A percentile compares a stretch with the other conserved stretches of the same genome.
Evolutionary conservation across 441 rosid species (phyloP).

Genomic region (Bruguiera hainesii): DNA sequence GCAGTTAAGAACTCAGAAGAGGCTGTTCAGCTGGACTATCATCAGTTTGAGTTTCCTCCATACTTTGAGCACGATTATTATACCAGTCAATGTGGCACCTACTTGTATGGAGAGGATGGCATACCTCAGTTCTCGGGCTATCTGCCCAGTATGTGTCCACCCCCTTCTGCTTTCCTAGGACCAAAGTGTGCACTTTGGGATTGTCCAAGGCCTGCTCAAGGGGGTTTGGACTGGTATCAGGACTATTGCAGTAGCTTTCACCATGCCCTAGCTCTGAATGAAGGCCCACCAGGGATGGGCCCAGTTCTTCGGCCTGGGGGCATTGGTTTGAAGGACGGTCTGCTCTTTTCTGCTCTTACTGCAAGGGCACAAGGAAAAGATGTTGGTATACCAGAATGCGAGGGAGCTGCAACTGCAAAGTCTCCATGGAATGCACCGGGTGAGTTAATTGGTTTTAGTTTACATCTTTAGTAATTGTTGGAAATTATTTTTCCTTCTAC

Average conservation of each 20-base stretch:
- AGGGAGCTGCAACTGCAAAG: conserved; percentile 98
- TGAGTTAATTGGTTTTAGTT: conserved; percentile 26
- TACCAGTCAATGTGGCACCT: conserved; percentile 42
- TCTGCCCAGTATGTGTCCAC: conserved; percentile 66
- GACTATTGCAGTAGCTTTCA: conserved; percentile 97
- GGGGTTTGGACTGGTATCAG: conserved; percentile 76
- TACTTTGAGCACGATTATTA: conserved; percentile 63
- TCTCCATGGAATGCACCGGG: conserved; percentile 99
- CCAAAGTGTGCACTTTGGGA: conserved; percentile 99
- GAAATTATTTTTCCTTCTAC: background rate
- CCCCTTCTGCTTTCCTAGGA: conserved; percentile 93
- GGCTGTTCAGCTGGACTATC: conserved; percentile 51
- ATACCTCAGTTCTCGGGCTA: conserved; percentile 50
- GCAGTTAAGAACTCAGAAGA: conserved; percentile 44
- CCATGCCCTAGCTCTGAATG: conserved; percentile 74
- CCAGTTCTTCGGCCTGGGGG: conserved; percentile 96
- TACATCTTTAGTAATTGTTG: conserved; percentile 9
- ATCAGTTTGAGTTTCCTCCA: conserved; percentile 65
- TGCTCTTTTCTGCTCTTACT: conserved; percentile 84
- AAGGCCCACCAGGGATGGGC: conserved; percentile 95
- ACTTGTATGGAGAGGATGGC: conserved; percentile 48
- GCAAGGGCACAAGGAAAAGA: conserved; percentile 88
- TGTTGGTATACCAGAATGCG: conserved; percentile 96
- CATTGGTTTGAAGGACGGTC: conserved; percentile 81
- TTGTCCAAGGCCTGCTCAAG: conserved; percentile 96